Evolutionary conservation across 768 basidiomycete species (phyloP), one percentile per base, ranked within the genome.

Genomic region (Macrolepiota dolichaula): DNA sequence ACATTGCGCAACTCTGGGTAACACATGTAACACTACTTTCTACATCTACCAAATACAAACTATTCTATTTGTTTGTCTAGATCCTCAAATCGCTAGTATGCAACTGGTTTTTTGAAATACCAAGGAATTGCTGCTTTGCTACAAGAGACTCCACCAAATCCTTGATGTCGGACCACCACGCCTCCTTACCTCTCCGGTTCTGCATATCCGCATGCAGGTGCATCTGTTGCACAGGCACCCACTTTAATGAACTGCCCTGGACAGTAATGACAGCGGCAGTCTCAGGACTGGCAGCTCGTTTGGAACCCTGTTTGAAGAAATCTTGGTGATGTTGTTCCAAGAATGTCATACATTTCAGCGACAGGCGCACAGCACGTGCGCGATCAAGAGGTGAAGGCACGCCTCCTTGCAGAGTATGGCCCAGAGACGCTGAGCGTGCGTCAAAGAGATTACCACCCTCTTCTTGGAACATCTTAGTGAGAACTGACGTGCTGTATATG

Each of bases 381-480:
- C 96, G 92, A 76, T 98, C 97, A 67, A 92, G 82, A 0, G 97
- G 97, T 0, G 96, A 97, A 4, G 97, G 97, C 17, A 94, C 87
- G 2, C 95, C 95, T 7, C 97, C 97, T 69, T 99, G 97, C 2
- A 99, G 78, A 4, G 96, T 98, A 76, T 99, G 97, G 15, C 97
- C 97, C 19, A 99, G 85, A 1, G 94, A 91, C n/a, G 96, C 97
- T 19, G 87, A 91, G 51, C 97, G 89, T 19, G 97, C 87, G 75
- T 99, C 97, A 70, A 98, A 99, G 24, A 98, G 79, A 4, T 80
- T 64, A 25, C 88, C 88, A n/a, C 97, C 97, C 74, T 98, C 96
- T 71, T 97, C 96, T 68, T 90, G 89, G 74, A 98, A 76, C 81
- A 99, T 97, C 73, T 92, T 92, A 62, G 90, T 96, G 66, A 99